phyloP scores from a whole-genome alignment of 192 early-diverging fungal species.

The Kickxella alabastrina region DNA sequence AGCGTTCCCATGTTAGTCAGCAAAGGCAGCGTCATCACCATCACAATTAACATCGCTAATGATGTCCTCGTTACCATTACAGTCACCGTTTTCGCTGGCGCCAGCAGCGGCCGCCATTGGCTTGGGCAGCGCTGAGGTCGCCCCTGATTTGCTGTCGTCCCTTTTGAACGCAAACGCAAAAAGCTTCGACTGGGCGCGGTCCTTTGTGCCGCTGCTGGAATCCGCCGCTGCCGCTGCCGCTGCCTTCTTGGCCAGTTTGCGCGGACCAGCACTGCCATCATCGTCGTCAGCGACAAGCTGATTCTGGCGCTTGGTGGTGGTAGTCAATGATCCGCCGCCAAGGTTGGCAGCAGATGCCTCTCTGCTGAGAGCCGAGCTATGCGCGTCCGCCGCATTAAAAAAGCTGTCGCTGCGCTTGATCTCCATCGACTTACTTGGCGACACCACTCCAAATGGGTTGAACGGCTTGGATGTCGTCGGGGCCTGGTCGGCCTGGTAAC shows the following conservation, averaged over 20 bases:
- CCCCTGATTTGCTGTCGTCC: neutral
- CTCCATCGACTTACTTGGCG: conserved; percentile 35
- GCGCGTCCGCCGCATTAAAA: conserved; percentile 30
- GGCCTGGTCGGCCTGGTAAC: conserved; percentile 19
- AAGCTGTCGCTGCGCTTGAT: conserved; percentile 49
- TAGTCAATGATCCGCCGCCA: conserved; percentile 14
- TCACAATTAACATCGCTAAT: too few relatives aligned
- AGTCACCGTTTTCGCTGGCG: neutral
- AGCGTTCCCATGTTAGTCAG: too few relatives aligned
- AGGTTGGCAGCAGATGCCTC: conserved; percentile 6
- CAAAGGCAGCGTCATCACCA: too few relatives aligned
- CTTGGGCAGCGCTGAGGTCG: neutral
- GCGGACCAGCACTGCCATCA: conserved; percentile 1
- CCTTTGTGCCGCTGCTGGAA: neutral
- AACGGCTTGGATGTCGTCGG: conserved; percentile 43
- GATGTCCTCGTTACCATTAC: too few relatives aligned
- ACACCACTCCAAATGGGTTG: conserved; percentile 41
- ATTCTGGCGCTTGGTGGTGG: neutral
- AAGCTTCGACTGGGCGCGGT: conserved; percentile 9
- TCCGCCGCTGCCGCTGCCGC: neutral
- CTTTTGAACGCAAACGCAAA: conserved; percentile 27
- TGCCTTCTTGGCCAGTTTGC: conserved; percentile 26
- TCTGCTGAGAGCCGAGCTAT: conserved; percentile 9
- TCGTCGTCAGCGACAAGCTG: neutral
- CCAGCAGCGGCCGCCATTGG: neutral